Conservation (phyloP, 208 protist genomes). For the Phytomonas francai region DNA sequence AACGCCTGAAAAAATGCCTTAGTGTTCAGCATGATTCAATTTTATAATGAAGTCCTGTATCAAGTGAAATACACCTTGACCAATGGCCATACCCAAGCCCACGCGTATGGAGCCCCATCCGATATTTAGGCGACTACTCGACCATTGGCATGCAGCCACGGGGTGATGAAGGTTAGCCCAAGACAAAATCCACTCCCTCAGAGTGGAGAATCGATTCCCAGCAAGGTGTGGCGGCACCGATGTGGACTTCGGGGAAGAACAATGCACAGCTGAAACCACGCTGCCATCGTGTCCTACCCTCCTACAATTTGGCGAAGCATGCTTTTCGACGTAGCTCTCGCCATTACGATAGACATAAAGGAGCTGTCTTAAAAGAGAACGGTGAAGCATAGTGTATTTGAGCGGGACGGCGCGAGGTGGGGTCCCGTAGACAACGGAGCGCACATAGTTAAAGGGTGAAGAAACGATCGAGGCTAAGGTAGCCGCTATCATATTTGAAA, state of each 20-base stretch:
- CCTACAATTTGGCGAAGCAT: constrained; percentile 19
- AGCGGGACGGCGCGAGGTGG: constrained; percentile 61
- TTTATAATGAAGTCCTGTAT: constrained; percentile 31
- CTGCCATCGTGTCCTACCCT: constrained; percentile 22
- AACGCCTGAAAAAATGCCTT: neutral
- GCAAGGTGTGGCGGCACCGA: neutral
- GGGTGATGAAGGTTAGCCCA: constrained; percentile 40
- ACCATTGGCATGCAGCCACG: constrained; percentile 62
- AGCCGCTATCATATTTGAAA: constrained; percentile 75
- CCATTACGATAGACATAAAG: constrained; percentile 62
- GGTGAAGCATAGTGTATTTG: constrained; percentile 46
- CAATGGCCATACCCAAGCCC: constrained; percentile 82
- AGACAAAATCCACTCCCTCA: constrained; percentile 9
- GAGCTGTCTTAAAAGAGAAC: constrained; percentile 70
- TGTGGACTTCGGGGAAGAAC: constrained; percentile 2
- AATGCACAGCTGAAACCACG: neutral
- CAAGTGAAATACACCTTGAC: constrained; percentile 74
- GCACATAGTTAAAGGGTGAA: constrained; percentile 85
- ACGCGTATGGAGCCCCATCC: constrained; percentile 86
- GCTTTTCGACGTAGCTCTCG: constrained; percentile 47
- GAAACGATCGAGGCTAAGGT: constrained; percentile 71
- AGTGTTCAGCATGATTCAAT: neutral
- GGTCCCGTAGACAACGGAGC: constrained; percentile 77
- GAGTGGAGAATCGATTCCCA: neutral
- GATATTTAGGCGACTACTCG: constrained; percentile 82